phyloP scores from a whole-genome alignment of 2,329 filamentous ascomycete species.

The Ascochyta koolunga region DNA sequence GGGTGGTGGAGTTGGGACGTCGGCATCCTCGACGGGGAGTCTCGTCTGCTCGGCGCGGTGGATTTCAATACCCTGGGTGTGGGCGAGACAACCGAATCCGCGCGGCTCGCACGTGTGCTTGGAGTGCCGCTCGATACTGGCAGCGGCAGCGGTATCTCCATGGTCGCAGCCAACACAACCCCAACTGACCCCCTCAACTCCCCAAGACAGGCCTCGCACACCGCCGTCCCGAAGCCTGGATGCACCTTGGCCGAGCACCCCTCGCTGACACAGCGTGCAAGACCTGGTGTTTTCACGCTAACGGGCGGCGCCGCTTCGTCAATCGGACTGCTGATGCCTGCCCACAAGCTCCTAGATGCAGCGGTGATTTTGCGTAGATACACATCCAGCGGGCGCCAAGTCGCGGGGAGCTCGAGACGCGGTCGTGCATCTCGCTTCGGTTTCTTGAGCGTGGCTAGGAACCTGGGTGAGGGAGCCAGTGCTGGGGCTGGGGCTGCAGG shows the following conservation, averaged over 20 bases:
- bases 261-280: not conserved
- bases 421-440: not conserved
- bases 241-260: not conserved
- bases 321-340: not conserved
- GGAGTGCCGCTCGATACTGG: not conserved
- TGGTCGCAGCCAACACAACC: not conserved
- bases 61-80: not conserved
- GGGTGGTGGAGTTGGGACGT: too few relatives aligned
- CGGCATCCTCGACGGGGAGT: too few relatives aligned
- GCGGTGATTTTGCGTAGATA: not conserved
- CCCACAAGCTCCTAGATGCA: not conserved
- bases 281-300: conserved; percentile 5
- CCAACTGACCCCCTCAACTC: not conserved
- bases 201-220: not conserved
- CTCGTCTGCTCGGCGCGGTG: too few relatives aligned
- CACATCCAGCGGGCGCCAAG: not conserved
- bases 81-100: not conserved
- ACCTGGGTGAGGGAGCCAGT: not conserved
- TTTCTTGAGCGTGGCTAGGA: not conserved
- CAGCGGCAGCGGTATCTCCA: too few relatives aligned
- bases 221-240: not conserved
- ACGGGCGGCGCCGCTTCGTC: not conserved
- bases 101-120: too few relatives aligned
- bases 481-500: not conserved
- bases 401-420: not conserved